A percentile compares a stretch with the other conserved stretches of the same genome.
phyloP scores from a whole-genome alignment of 371 early-diverging fungal species.

The Mucor circinelloides region DNA sequence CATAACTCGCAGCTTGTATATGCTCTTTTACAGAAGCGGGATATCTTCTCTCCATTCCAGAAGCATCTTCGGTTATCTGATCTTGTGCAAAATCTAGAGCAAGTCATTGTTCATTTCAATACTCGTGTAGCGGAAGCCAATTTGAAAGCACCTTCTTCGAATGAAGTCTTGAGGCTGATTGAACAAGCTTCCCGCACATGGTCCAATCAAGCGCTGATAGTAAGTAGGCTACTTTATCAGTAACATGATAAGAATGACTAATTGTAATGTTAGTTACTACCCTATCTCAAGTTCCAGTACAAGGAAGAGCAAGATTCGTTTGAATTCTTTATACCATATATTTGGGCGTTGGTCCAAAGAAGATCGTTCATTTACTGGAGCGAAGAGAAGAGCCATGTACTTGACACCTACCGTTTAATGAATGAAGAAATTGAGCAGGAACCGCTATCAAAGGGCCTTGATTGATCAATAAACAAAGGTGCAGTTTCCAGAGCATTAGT shows the following conservation, averaged over 20 bases:
- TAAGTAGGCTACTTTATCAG: slow-evolving; percentile 13
- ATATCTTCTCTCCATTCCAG: slow-evolving; percentile 63
- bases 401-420: slow-evolving; percentile 50
- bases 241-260: too few species aligned
- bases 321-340: slow-evolving; percentile 74
- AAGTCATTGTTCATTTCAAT: slow-evolving; percentile 68
- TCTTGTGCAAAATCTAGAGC: slow-evolving; percentile 67
- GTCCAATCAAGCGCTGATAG: slow-evolving; percentile 61
- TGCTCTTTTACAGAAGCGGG: slow-evolving; percentile 69
- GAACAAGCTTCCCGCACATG: slow-evolving; percentile 71
- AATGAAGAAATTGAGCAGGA: slow-evolving; percentile 19
- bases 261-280: slow-evolving; percentile 31
- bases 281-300: slow-evolving; percentile 69
- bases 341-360: slow-evolving; percentile 67
- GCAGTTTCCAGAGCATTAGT: too few species aligned
- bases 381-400: slow-evolving; percentile 61
- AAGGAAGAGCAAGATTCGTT: slow-evolving; percentile 64
- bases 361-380: slow-evolving; percentile 72
- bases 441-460: neutral
- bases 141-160: slow-evolving; percentile 66
- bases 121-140: slow-evolving; percentile 66
- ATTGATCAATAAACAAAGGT: too few species aligned
- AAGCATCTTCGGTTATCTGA: slow-evolving; percentile 56
- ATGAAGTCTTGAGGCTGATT: slow-evolving; percentile 67
- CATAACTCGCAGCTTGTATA: slow-evolving; percentile 77